Evolutionary conservation across 2,329 filamentous ascomycete genomes (phyloP).

Genomic region (Pseudohalonectria lignicola): DNA sequence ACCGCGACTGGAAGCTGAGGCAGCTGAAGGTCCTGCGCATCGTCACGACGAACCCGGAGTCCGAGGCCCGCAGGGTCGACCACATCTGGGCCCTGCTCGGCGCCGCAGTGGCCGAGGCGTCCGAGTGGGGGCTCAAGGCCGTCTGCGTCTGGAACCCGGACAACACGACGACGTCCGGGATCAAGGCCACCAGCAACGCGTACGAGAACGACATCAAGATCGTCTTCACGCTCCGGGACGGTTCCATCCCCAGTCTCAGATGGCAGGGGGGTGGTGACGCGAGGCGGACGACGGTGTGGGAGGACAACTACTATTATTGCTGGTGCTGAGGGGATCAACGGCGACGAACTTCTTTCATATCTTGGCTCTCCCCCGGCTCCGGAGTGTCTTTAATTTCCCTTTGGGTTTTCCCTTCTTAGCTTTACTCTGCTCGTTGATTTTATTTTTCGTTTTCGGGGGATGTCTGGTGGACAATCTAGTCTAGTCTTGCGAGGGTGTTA

Average conservation of each 20-base stretch:
- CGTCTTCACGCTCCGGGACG: conserved; percentile 19
- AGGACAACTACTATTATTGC: conserved; percentile 18
- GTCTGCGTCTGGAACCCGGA: conserved; percentile 25
- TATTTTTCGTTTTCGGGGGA: too few species aligned
- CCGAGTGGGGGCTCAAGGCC: conserved; percentile 16
- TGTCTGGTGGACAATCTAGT: too few species aligned
- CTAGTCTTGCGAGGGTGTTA: too few species aligned
- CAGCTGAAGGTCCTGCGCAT: conserved; percentile 18
- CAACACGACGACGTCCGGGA: conserved; percentile 14
- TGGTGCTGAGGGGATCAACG: conserved; percentile 10
- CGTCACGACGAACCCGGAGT: conserved; percentile 7
- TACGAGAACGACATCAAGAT: conserved; percentile 21
- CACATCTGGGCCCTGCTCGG: conserved; percentile 17
- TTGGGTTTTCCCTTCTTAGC: too few species aligned
- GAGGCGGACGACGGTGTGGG: conserved; percentile 16
- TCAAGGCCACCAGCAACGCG: conserved; percentile 21
- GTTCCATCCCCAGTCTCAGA: conserved; percentile 20
- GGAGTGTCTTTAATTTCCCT: too few species aligned
- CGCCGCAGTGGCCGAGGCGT: conserved; percentile 21
- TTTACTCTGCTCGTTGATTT: too few species aligned
- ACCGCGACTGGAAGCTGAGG: conserved; percentile 20
- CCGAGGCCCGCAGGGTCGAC: conserved; percentile 10
- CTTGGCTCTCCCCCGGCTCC: neutral
- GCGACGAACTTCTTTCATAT: neutral
- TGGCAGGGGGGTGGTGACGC: conserved; percentile 19